Percentiles rank a stretch among this genome's conserved stretches.
These are phyloP conservation scores for Daldinia sp. DNA, from an alignment of 2,329 filamentous ascomycete species.

Conservation along the genomic window DNA sequence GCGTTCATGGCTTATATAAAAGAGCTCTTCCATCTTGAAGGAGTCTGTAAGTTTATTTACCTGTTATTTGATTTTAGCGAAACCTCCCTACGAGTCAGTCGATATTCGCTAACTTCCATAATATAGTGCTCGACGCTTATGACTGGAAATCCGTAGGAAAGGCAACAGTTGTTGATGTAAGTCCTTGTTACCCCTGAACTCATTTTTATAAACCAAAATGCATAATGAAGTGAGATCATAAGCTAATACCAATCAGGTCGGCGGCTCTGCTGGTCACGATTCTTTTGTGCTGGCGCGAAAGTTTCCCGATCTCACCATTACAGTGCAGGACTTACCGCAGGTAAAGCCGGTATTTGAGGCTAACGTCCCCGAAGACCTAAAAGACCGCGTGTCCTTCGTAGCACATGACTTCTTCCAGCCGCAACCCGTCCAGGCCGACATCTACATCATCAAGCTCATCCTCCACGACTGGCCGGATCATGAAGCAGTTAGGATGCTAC, in stretches of 20 bases:
- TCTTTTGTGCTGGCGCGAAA: conserved; percentile 56
- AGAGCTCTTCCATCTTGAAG: conserved; percentile 56
- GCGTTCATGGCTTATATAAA: conserved; percentile 57
- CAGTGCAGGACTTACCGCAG: conserved; percentile 60
- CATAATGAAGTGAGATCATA: too few relatives aligned
- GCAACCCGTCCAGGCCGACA: conserved; percentile 57
- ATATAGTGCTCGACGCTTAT: conserved; percentile 49
- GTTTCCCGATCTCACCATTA: conserved; percentile 57
- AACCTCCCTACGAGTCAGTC: neutral
- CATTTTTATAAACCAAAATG: neutral
- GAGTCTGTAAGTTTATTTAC: conserved; percentile 38
- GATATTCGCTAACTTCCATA: conserved; percentile 9
- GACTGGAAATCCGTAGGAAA: conserved; percentile 56
- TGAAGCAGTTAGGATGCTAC: conserved; percentile 56
- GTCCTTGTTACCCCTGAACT: conserved; percentile 35
- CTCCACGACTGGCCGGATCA: conserved; percentile 68
- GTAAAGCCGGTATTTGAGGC: conserved; percentile 53
- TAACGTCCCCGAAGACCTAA: conserved; percentile 53
- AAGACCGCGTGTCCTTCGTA: conserved; percentile 53
- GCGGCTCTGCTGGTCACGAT: conserved; percentile 59
- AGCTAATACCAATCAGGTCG: conserved; percentile 51
- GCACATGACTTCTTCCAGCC: conserved; percentile 57
- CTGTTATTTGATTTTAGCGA: neutral
- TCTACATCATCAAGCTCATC: conserved; percentile 66
- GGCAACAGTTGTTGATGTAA: conserved; percentile 57